Evolutionary conservation across 768 basidiomycete genomes (phyloP), one percentile per base, ranked within the genome.

Genomic region (Kwoniella botswanensis): DNA sequence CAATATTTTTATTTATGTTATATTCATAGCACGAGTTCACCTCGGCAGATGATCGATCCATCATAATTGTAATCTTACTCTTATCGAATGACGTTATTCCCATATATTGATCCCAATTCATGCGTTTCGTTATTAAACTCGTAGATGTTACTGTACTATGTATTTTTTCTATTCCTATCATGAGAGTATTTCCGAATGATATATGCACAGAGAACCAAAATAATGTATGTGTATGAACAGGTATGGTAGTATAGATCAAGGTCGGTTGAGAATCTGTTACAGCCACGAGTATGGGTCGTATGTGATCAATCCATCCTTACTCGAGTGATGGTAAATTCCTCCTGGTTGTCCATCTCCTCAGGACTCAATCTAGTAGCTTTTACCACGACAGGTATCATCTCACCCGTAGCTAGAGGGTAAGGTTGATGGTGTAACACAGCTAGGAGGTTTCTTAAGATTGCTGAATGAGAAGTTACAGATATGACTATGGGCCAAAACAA

Each of bases 381-480:
- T 61, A 82, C 77, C 15, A 82, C 74, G 18, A 82, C 73, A 2
- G 82, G 82, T 50, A 83, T 83, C 81, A 83, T 80, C 67, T 82
- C 82, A 5, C 78, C 81, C 44, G 82, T 83, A 3, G 73, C 73
- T 5, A 83, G 70, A 2, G 79, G 77, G 68, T 81, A 79, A 2
- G 76, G 70, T 26, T 69, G 73, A 64, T 83, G 82, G 22, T 75
- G 68, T 4, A 83, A 68, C 6, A 82, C 77, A 15, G 77, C 79
- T 29, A 81, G 72, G 4, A 78, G 70, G 42, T 79, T 80, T 6
- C 78, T 65, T 22, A 82, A 58, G 53, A 79, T 76, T 6, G 76
- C 80, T 21, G 81, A 78, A 61, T 83, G 82, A 2, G 76, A 68
- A 1, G 82, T 83, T 52, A 83, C 70, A 26, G 79, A 81, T 65